Evolutionary conservation across 129 eudicot genomes (phyloP).

Genomic region (Artemisia argyi): DNA sequence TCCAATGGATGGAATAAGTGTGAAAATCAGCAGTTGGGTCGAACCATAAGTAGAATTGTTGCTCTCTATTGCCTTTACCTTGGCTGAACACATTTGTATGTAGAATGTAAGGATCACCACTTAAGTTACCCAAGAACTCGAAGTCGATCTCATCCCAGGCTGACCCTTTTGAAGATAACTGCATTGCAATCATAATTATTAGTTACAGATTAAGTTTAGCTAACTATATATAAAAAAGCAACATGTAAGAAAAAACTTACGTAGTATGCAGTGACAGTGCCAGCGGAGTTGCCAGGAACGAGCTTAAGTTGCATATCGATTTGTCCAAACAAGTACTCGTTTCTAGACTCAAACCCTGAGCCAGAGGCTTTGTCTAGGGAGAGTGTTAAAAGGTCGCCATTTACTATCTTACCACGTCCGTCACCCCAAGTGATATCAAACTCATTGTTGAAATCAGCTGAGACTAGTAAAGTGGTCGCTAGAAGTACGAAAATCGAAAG

Average conservation of each 20-base stretch:
- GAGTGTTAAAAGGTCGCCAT: conserved; percentile 45
- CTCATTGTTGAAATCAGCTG: conserved; percentile 37
- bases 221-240: too few species aligned
- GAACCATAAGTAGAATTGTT: conserved; percentile 65
- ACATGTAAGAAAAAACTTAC: conserved; percentile 17
- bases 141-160: conserved; percentile 66
- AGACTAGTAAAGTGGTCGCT: conserved; percentile 1
- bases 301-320: conserved; percentile 62
- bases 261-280: conserved; percentile 60
- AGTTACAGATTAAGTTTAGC: not conserved
- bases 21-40: conserved; percentile 76
- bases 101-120: conserved; percentile 36
- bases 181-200: conserved; percentile 5
- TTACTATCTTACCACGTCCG: conserved; percentile 53
- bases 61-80: conserved; percentile 66
- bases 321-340: conserved; percentile 51
- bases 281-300: conserved; percentile 63
- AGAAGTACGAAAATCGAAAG: conserved; percentile 5
- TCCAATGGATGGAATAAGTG: conserved; percentile 69
- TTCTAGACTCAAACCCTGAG: conserved; percentile 56
- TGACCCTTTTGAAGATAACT: conserved; percentile 65
- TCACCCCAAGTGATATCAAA: conserved; percentile 61
- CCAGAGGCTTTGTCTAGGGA: conserved; percentile 58
- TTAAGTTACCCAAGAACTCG: conserved; percentile 45
- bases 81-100: conserved; percentile 49